Percentiles rank a stretch among this genome's conserved stretches.
phyloP scores from a whole-genome alignment of 305 asterid genomes.

The Solanum aculeatissimum region DNA sequence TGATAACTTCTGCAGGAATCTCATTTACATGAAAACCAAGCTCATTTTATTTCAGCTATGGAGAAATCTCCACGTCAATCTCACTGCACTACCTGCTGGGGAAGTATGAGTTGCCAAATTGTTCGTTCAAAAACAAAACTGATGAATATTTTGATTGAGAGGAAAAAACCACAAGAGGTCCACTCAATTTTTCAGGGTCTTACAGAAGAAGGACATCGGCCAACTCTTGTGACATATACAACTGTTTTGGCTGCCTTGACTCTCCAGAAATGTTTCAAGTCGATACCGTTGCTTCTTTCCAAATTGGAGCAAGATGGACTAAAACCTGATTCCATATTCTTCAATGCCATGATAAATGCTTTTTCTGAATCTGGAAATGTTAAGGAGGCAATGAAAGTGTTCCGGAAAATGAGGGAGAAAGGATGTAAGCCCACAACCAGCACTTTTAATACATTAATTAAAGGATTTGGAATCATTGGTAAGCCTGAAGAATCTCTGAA shows the following conservation, averaged over 20 bases:
- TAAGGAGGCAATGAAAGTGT: slow-evolving; percentile 68
- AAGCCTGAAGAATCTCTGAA: slow-evolving; percentile 75
- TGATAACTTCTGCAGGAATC: slow-evolving; percentile 37
- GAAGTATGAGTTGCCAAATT: slow-evolving; percentile 44
- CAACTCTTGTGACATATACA: slow-evolving; percentile 78
- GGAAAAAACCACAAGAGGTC: slow-evolving; percentile 61
- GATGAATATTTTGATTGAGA: slow-evolving; percentile 68
- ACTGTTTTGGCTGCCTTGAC: slow-evolving; percentile 76
- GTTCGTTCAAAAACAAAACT: slow-evolving; percentile 76
- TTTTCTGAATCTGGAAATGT: slow-evolving; percentile 87
- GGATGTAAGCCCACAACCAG: slow-evolving; percentile 82
- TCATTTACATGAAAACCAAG: slow-evolving; percentile 23
- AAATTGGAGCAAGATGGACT: slow-evolving; percentile 61
- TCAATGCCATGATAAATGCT: slow-evolving; percentile 88
- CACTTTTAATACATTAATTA: slow-evolving; percentile 75
- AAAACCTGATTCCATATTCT: slow-evolving; percentile 82
- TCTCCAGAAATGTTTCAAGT: slow-evolving; percentile 66
- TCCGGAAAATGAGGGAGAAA: slow-evolving; percentile 57
- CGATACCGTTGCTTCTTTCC: slow-evolving; percentile 60
- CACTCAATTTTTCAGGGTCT: slow-evolving; percentile 49
- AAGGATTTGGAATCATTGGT: slow-evolving; percentile 75
- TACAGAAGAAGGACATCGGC: slow-evolving; percentile 74
- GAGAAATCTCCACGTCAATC: slow-evolving; percentile 14
- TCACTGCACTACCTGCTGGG: slow-evolving; percentile 46
- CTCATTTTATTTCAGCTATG: slow-evolving; percentile 16